Conservation (phyloP, 2,329 filamentous ascomycete genomes). For the Camptophora hylomeconis region DNA sequence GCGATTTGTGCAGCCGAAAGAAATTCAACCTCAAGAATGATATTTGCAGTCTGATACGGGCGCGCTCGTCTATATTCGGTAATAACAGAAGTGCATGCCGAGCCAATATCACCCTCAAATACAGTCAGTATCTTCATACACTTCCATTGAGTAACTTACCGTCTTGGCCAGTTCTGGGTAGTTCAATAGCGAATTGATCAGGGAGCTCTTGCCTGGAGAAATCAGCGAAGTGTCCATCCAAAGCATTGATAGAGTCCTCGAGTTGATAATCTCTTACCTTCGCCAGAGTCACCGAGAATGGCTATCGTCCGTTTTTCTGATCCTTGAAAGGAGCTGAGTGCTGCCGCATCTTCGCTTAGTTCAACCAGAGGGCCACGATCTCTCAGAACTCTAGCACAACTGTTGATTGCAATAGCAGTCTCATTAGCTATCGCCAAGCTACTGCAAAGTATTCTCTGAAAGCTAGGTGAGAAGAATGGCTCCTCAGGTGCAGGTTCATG, state of each 20-base stretch:
- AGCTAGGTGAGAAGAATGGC: neutral
- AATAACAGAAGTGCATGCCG: conserved; percentile 24
- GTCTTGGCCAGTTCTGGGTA: conserved; percentile 19
- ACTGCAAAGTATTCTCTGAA: neutral
- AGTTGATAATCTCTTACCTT: conserved; percentile 2
- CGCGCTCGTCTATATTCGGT: conserved; percentile 24
- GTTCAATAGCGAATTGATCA: conserved; percentile 26
- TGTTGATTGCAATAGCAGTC: neutral
- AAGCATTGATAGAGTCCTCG: neutral
- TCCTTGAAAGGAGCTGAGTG: neutral
- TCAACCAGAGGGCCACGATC: too few species aligned
- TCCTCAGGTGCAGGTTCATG: too few species aligned
- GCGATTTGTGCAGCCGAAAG: conserved; percentile 18
- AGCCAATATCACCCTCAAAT: conserved; percentile 23
- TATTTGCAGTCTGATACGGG: conserved; percentile 15
- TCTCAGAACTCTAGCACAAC: too few species aligned
- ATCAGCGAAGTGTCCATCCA: neutral
- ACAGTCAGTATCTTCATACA: too few species aligned
- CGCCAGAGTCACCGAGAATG: conserved; percentile 1
- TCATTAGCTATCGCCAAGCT: neutral
- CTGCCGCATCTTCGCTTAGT: too few species aligned
- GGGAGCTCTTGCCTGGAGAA: conserved; percentile 20
- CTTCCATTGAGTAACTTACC: conserved; percentile 10
- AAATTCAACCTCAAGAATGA: conserved; percentile 24
- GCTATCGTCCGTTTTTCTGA: neutral